Evolutionary conservation across 2,329 filamentous ascomycete species (phyloP), one percentile per base, ranked within the genome.

Genomic region (Monosporascus sp.): DNA sequence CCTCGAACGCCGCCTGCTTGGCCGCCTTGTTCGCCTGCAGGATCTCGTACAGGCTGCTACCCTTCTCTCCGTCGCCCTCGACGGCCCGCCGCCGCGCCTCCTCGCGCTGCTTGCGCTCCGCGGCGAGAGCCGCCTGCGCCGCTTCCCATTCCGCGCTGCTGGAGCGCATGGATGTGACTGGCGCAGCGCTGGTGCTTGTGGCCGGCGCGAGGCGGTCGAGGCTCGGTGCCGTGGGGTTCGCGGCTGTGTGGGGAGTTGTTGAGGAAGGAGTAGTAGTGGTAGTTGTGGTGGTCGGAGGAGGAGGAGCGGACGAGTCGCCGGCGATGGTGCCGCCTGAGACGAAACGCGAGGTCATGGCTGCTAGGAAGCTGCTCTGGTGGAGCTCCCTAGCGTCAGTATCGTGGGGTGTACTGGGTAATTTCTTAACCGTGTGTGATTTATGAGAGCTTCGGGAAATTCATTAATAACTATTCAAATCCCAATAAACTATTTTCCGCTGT

Each of bases 21-120:
- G 88, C 87, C 59, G 85, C 88, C 82, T 92, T 93, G 70, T 94
- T 94, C 44, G 86, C 89, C 71, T 93, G 86, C 50, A 94, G 70
- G 2, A 88, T 78, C 44, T 92, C 89, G 66, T 80, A 94, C 27
- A 94, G 75, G 50, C 79, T 85, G 31, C 31, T 5, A 2, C 31
- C 31, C 70, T 80, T 85, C 60, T 86, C 81, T 36, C 73, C 75
- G 18, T 75, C 70, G 37, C 57, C 56, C 45, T 72, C 67, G 2
- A 73, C 74, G 37, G 69, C 70, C 56, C 68, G 65, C 15, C 73
- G 69, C 53, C 76, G 73, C 55, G 77, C 71, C 52, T 81, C 78
- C 31, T 80, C 77, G 54, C 82, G 78, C 54, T 73, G 73, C 57
- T 71, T 73, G 39, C 83, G 76, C 57, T 84, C 80, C 11, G 78